A percentile compares a stretch with the other conserved stretches of the same genome.
Conservation (phyloP, 257 asterid species). For the Salvia splendens region DNA sequence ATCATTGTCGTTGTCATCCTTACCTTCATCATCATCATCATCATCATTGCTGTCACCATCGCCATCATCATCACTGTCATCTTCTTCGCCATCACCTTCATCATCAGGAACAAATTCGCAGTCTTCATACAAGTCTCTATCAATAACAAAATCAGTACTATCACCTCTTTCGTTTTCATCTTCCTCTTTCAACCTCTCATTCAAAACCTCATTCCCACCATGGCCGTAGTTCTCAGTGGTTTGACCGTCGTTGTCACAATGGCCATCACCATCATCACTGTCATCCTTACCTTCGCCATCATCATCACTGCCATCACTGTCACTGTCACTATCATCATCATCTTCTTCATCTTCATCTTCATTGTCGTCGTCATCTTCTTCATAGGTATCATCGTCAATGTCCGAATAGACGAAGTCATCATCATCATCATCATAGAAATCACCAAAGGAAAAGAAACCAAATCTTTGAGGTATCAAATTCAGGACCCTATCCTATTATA, state of each 20-base stretch:
- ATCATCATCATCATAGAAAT: constrained; percentile 47
- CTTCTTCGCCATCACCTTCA: constrained; percentile 25
- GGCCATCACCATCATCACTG: constrained; percentile 15
- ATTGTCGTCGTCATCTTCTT: constrained; percentile 12
- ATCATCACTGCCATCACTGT: constrained; percentile 26
- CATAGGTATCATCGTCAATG: constrained; percentile 35
- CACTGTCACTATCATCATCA: constrained; percentile 32
- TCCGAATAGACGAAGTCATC: constrained; percentile 34
- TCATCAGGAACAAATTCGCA: constrained; percentile 19
- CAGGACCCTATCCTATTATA: constrained; percentile 50
- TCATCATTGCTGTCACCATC: constrained; percentile 26
- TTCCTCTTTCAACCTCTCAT: constrained; percentile 26
- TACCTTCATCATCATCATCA: constrained; percentile 18
- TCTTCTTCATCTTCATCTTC: constrained; percentile 36
- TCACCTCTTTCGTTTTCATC: constrained; percentile 28
- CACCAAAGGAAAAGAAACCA: constrained; percentile 46
- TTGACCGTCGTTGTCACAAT: background rate
- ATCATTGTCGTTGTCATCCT: too few species aligned
- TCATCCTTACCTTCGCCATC: constrained; percentile 37
- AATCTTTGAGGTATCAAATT: constrained; percentile 36
- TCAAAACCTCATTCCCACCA: constrained; percentile 32
- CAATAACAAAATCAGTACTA: constrained; percentile 21
- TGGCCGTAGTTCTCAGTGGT: constrained; percentile 23
- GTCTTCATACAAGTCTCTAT: constrained; percentile 23
- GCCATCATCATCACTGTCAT: constrained; percentile 18